A percentile compares a stretch with the other conserved stretches of the same genome.
Conservation (phyloP, 805 yeast genomes). For the Grigorovia humatica region DNA sequence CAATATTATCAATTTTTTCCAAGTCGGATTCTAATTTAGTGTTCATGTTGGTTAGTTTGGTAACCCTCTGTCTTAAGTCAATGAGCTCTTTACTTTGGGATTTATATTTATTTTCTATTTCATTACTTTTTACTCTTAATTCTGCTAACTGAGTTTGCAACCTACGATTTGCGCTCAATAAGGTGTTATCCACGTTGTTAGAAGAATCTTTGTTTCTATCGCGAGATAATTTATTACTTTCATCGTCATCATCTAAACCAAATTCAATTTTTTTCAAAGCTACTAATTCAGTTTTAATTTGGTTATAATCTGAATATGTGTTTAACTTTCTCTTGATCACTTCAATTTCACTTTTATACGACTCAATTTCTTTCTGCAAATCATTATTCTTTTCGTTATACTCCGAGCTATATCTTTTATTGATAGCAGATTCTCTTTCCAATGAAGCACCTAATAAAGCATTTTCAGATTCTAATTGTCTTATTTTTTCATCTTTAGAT, state of each 20-base stretch:
- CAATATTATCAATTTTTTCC: slow-evolving; percentile 41
- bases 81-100: slow-evolving; percentile 32
- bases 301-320: slow-evolving; percentile 62
- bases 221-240: background rate
- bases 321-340: slow-evolving; percentile 40
- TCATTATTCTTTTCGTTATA: slow-evolving; percentile 30
- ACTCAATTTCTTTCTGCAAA: slow-evolving; percentile 36
- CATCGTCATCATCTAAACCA: slow-evolving; percentile 34
- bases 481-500: slow-evolving; percentile 33
- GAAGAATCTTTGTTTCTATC: slow-evolving; percentile 3
- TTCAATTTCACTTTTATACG: slow-evolving; percentile 41
- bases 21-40: slow-evolving; percentile 66
- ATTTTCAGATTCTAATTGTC: slow-evolving; percentile 60
- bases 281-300: slow-evolving; percentile 63
- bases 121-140: slow-evolving; percentile 48
- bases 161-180: slow-evolving; percentile 61
- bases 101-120: slow-evolving; percentile 32
- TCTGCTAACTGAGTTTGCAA: slow-evolving; percentile 61
- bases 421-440: slow-evolving; percentile 20
- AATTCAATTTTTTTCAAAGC: slow-evolving; percentile 68
- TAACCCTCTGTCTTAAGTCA: slow-evolving; percentile 31
- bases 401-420: slow-evolving; percentile 10
- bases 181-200: slow-evolving; percentile 42
- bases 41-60: slow-evolving; percentile 38
- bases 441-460: slow-evolving; percentile 31